Percentiles rank a stretch among this genome's conserved stretches.
These are phyloP conservation scores for Jatropha curcas DNA, from an alignment of 345 rosid genomes.

Conservation along the genomic window DNA sequence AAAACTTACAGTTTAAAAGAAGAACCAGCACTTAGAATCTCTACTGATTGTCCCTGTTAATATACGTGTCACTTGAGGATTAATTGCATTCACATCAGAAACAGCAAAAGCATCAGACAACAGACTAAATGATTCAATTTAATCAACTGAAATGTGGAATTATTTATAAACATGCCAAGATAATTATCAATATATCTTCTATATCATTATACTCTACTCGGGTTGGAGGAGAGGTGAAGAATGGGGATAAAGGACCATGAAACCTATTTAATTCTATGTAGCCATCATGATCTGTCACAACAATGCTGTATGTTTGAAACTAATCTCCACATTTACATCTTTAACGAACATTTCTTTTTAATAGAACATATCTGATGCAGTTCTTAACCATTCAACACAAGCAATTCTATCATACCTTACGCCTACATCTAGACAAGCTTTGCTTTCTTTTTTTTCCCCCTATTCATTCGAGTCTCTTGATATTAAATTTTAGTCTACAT, in stretches of 20 bases:
- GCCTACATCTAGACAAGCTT: background rate
- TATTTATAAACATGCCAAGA: background rate
- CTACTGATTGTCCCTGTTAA: conserved; percentile 16
- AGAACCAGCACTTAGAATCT: conserved; percentile 2
- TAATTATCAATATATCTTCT: background rate
- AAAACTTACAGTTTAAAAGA: conserved; percentile 12
- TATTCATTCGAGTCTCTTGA: background rate
- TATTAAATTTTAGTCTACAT: background rate
- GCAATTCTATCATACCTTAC: background rate
- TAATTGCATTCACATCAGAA: background rate
- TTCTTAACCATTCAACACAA: background rate
- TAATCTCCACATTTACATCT: background rate
- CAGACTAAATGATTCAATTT: background rate
- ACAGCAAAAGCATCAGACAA: background rate
- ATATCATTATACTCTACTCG: background rate
- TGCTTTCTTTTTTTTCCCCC: background rate
- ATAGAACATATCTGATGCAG: background rate
- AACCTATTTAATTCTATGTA: background rate
- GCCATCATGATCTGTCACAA: background rate
- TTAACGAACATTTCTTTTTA: too few relatives aligned
- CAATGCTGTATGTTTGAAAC: background rate
- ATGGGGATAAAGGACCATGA: background rate
- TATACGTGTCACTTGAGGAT: background rate
- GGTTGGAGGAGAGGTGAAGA: background rate
- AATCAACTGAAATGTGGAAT: background rate